Evolutionary conservation across 2,329 filamentous ascomycete species (phyloP).

Genomic region (Penicillium sp.): DNA sequence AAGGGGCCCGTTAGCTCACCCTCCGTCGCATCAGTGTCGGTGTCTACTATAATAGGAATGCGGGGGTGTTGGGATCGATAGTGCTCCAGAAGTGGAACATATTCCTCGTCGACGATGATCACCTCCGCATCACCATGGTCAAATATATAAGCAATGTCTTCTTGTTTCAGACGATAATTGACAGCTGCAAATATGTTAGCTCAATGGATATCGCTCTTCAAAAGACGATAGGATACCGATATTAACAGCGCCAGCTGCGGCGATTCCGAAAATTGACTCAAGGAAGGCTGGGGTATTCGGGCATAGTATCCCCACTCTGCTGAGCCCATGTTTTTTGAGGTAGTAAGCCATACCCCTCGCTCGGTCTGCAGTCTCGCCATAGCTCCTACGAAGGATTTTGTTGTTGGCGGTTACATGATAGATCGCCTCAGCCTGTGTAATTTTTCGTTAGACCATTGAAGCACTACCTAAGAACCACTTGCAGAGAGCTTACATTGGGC

Average conservation of each 20-base stretch:
- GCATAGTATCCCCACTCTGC: slow-evolving; percentile 77
- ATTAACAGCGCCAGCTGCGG: slow-evolving; percentile 74
- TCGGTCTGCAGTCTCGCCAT: slow-evolving; percentile 79
- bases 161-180: slow-evolving; percentile 72
- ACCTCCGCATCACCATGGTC: slow-evolving; percentile 80
- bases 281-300: slow-evolving; percentile 95
- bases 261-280: slow-evolving; percentile 83
- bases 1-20: slow-evolving; percentile 75
- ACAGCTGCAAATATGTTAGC: slow-evolving; percentile 44
- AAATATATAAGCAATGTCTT: slow-evolving; percentile 90
- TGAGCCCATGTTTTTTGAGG: slow-evolving; percentile 68
- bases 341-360: slow-evolving; percentile 87
- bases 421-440: slow-evolving; percentile 66
- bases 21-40: slow-evolving; percentile 75
- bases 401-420: slow-evolving; percentile 80
- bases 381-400: slow-evolving; percentile 69
- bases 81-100: slow-evolving; percentile 62
- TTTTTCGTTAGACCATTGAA: not conserved
- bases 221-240: slow-evolving; percentile 48
- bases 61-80: slow-evolving; percentile 61
- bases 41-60: slow-evolving; percentile 74
- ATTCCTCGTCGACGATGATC: slow-evolving; percentile 86
- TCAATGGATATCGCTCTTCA: slow-evolving; percentile 28
- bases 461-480: not conserved
- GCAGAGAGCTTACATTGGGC: slow-evolving; percentile 57